phyloP scores from a whole-genome alignment of 148 eudicot species.

The Vaccinium corymbosum region DNA sequence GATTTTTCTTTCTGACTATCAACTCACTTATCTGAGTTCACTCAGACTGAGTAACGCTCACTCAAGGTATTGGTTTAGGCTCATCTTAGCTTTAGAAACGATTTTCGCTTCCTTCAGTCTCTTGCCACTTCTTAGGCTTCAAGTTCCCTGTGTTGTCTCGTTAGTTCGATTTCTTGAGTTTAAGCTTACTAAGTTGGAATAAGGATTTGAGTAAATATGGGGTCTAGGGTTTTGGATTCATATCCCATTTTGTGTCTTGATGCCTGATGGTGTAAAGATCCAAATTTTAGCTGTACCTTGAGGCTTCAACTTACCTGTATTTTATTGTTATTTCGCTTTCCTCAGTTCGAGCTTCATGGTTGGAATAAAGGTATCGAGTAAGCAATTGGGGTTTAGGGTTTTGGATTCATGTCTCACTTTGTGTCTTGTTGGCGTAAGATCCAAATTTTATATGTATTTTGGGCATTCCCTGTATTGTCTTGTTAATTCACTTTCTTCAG shows the following conservation, averaged over 20 bases:
- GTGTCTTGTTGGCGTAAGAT: neutral
- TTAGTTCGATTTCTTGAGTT: neutral
- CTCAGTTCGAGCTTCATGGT: neutral
- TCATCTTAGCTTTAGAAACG: neutral
- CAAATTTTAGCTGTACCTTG: neutral
- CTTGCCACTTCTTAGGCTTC: neutral
- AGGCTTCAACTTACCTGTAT: neutral
- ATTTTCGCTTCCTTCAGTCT: neutral
- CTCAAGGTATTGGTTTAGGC: neutral
- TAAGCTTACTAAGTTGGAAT: neutral
- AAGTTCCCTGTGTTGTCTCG: neutral
- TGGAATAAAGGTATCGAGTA: neutral
- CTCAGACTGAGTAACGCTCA: conserved; percentile 1
- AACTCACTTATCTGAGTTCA: neutral
- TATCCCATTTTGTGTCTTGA: neutral
- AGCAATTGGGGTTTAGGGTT: conserved; percentile 32
- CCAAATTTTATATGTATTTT: neutral
- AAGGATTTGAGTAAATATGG: neutral
- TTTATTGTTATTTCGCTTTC: neutral
- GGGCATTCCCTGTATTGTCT: neutral
- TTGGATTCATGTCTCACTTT: conserved; percentile 4
- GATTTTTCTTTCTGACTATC: neutral
- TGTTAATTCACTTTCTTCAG: neutral
- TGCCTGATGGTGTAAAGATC: neutral
- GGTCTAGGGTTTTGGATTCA: neutral